These are phyloP conservation scores for Teratosphaeria viscida DNA, from an alignment of 2,329 filamentous ascomycete genomes.

Conservation along the genomic window DNA sequence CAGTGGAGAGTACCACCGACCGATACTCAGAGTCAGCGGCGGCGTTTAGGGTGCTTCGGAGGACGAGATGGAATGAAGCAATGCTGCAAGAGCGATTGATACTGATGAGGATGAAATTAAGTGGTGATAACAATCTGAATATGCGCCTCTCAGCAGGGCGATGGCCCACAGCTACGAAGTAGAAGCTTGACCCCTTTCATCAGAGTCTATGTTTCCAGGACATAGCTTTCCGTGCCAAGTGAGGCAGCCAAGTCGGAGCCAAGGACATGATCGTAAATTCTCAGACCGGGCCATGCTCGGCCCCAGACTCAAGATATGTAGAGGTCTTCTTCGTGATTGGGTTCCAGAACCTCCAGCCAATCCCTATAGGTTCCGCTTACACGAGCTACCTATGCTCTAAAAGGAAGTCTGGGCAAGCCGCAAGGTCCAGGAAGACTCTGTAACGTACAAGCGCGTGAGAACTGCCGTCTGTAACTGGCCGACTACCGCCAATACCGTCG, in stretches of 20 bases:
- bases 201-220: too few species aligned
- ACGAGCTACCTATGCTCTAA: too few species aligned
- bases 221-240: too few species aligned
- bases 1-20: background rate
- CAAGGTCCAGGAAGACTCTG: too few species aligned
- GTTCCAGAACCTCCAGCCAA: too few species aligned
- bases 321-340: too few species aligned
- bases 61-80: background rate
- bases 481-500: too few species aligned
- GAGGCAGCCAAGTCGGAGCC: background rate
- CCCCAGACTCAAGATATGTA: background rate
- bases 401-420: too few species aligned
- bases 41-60: conserved; percentile 3
- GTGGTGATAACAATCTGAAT: background rate
- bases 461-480: too few species aligned
- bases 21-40: conserved; percentile 4
- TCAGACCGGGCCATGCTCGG: background rate
- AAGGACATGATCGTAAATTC: background rate
- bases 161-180: background rate
- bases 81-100: background rate
- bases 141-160: background rate
- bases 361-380: too few species aligned
- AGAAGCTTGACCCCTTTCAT: background rate
- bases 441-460: too few species aligned
- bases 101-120: background rate